Evolutionary conservation across 2,329 filamentous ascomycete species (phyloP), one percentile per base, ranked within the genome.

Genomic region (Rachicladosporium sp.): DNA sequence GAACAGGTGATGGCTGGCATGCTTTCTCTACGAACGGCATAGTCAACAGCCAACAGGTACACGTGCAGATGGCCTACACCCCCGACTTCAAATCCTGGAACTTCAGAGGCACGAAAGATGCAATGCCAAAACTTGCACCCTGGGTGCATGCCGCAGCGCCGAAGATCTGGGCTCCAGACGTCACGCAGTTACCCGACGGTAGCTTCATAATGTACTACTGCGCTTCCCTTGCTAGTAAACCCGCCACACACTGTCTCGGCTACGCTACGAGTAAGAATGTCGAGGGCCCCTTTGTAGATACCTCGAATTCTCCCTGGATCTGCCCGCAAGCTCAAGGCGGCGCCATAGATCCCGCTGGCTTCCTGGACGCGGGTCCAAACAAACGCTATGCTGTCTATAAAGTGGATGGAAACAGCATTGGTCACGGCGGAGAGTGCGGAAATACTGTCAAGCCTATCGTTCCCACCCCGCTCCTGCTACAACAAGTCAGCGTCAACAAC

Each of bases 111-210:
- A 54, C 66, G 38, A 52, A 62, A 11, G 73, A 78, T 46, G 67
- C 69, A 3, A 60, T 78, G n/a, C 70, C 73, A 0, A 55, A 58
- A 4, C 42, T 67, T 6, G 63, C 64, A 2, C 48, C 60, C 5
- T 79, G 76, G 74, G 68, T 47, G 10, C 39, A 48, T 19, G 15
- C 71, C 27, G 68, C 62, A 2, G 66, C 67, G 3, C 51, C 52
- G 4, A 64, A 71, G 38, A 69, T 69, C 21, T 79, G 73, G 73
- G 75, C 75, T 0, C 76, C 75, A 6, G 74, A 78, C 50, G 71
- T 79, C 9, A 60, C 68, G 3, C 56, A 54, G 37, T 56, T 73
- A 11, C 36, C 43, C 15, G 43, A 51, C 31, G 53, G 51, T 4
- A 36, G 31, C 6, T 56, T 51, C 45, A 41, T 55, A 8, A 43